These are phyloP conservation scores for Lachnellula suecica DNA, from an alignment of 2,329 filamentous ascomycete genomes.

Conservation along the genomic window DNA sequence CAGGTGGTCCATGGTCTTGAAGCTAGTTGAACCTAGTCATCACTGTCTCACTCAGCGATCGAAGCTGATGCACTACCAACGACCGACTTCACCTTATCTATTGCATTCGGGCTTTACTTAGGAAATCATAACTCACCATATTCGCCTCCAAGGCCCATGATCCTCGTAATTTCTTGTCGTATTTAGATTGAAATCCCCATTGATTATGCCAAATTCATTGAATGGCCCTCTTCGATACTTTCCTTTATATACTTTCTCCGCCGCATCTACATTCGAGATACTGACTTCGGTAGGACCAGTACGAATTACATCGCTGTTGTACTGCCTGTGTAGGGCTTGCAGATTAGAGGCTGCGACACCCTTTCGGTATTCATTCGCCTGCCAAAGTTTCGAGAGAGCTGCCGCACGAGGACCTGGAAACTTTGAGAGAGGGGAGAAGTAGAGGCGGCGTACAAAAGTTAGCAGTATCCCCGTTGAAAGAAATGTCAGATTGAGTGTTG, in stretches of 20 bases:
- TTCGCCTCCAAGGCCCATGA: constrained; percentile 14
- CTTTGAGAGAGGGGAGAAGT: constrained; percentile 27
- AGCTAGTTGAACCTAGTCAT: no score
- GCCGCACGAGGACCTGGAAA: constrained; percentile 27
- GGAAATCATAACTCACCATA: constrained; percentile 16
- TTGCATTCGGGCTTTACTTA: no score
- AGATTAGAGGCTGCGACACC: constrained; percentile 14
- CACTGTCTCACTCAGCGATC: no score
- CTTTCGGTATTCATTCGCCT: constrained; percentile 12
- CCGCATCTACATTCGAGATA: constrained; percentile 26
- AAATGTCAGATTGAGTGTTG: constrained; percentile 7
- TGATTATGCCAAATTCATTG: constrained; percentile 14
- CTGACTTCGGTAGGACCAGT: constrained; percentile 25
- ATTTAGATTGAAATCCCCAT: constrained; percentile 14
- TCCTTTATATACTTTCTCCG: constrained; percentile 13
- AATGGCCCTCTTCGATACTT: constrained; percentile 17
- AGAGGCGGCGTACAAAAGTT: constrained; percentile 20
- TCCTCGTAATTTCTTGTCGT: constrained; percentile 12
- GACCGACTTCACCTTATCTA: no score
- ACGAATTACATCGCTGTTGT: constrained; percentile 24
- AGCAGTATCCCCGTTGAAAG: constrained; percentile 4
- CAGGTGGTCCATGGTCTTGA: no score
- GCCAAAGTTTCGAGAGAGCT: constrained; percentile 24
- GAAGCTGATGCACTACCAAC: no score
- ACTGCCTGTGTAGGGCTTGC: constrained; percentile 22